A percentile compares a stretch with the other conserved stretches of the same genome.
phyloP scores from a whole-genome alignment of 2,329 filamentous ascomycete genomes.

The Aphanocladium album region DNA sequence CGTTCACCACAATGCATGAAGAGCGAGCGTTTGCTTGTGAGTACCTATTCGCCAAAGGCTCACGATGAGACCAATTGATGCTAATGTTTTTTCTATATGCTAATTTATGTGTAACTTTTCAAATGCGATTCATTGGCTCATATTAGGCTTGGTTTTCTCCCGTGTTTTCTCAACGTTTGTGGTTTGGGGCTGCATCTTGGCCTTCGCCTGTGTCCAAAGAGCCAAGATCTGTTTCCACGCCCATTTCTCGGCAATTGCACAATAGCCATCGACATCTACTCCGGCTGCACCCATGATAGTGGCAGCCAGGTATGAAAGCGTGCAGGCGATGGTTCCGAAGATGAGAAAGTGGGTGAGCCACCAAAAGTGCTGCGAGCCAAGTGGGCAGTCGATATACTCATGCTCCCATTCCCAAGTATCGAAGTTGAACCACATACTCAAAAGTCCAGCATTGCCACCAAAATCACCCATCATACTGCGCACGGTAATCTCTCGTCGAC shows the following conservation, averaged over 20 bases:
- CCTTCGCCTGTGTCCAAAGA: not conserved
- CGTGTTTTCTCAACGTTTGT: not conserved
- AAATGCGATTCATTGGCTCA: not conserved
- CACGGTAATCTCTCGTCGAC: slow-evolving; percentile 83
- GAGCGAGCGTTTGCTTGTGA: not conserved
- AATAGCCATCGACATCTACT: slow-evolving; percentile 30
- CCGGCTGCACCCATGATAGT: slow-evolving; percentile 25
- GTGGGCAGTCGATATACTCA: slow-evolving; percentile 70
- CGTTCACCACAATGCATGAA: not conserved
- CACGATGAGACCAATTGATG: not conserved
- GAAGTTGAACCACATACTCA: slow-evolving; percentile 86
- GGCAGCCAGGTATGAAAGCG: slow-evolving; percentile 23
- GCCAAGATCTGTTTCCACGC: not conserved
- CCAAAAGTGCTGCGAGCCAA: slow-evolving; percentile 90
- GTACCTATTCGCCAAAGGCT: not conserved
- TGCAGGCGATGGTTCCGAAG: slow-evolving; percentile 38
- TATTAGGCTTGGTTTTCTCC: not conserved
- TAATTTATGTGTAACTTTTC: not conserved
- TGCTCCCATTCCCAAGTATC: slow-evolving; percentile 70
- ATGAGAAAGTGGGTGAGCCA: slow-evolving; percentile 82
- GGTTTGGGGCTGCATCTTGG: not conserved
- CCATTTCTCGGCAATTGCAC: slow-evolving; percentile 18
- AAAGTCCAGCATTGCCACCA: slow-evolving; percentile 81
- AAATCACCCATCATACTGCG: slow-evolving; percentile 98
- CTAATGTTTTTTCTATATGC: slow-evolving; percentile 1